Evolutionary conservation across 2,329 filamentous ascomycete genomes (phyloP).

Genomic region (Penicillium sp.): DNA sequence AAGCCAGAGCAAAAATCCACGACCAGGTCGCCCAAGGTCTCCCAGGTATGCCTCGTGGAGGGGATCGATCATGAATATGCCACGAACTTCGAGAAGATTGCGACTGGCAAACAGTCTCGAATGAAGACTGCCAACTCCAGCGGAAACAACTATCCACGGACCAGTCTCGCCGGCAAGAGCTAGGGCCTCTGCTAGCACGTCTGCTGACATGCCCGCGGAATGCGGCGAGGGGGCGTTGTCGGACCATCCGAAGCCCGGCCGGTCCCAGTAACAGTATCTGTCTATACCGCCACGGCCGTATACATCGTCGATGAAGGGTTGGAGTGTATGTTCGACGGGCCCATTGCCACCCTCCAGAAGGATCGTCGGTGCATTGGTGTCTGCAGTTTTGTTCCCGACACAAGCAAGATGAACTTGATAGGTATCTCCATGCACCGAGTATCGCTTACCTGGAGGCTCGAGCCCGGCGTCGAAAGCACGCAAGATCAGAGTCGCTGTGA

Average conservation of each 20-base stretch:
- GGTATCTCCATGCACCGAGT: constrained; percentile 77
- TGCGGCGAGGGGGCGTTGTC: constrained; percentile 93
- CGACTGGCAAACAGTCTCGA: constrained; percentile 87
- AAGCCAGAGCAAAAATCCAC: constrained; percentile 83
- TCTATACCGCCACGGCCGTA: constrained; percentile 76
- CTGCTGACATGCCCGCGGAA: constrained; percentile 87
- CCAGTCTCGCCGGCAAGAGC: constrained; percentile 75
- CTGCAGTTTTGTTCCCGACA: constrained; percentile 64
- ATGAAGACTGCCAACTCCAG: constrained; percentile 83
- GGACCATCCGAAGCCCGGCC: constrained; percentile 82
- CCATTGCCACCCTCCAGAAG: constrained; percentile 80
- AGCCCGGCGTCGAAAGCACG: constrained; percentile 76
- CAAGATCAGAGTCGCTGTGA: constrained; percentile 75
- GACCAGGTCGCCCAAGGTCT: constrained; percentile 61
- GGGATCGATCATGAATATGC: constrained; percentile 81
- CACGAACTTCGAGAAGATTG: constrained; percentile 70
- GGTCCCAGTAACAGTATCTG: constrained; percentile 93
- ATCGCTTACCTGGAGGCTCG: constrained; percentile 67
- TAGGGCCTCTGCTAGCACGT: constrained; percentile 82
- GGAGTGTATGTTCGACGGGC: constrained; percentile 74
- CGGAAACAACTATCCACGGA: constrained; percentile 83
- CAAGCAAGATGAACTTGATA: constrained; percentile 87
- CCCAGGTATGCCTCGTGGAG: constrained; percentile 81
- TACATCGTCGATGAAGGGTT: constrained; percentile 73
- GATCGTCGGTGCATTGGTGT: constrained; percentile 67